These are phyloP conservation scores for Haplosporangium gracile DNA, from an alignment of 192 early-diverging fungal species.

Conservation along the genomic window DNA sequence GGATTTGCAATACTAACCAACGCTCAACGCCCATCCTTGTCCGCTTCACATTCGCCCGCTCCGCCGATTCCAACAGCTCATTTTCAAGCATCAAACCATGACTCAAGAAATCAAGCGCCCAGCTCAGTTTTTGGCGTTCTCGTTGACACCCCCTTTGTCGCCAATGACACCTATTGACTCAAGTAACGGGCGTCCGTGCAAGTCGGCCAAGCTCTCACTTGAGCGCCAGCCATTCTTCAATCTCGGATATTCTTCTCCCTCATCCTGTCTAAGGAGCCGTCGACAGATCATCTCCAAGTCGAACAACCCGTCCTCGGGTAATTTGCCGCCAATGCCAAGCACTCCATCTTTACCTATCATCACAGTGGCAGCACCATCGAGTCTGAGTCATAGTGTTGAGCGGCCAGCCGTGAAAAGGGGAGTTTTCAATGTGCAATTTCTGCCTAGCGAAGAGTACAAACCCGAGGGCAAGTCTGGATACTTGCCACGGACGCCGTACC, in stretches of 20 bases:
- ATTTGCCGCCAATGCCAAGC: not conserved
- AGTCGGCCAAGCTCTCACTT: slow-evolving; percentile 4
- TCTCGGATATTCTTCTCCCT: slow-evolving; percentile 5
- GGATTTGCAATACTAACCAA: too few species aligned
- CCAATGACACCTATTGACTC: not conserved
- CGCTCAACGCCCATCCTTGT: too few species aligned
- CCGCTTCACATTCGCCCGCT: not conserved
- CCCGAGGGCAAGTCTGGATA: slow-evolving; percentile 9
- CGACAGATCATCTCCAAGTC: not conserved
- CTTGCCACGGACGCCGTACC: slow-evolving; percentile 41
- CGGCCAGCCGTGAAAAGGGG: not conserved
- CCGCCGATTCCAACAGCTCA: not conserved
- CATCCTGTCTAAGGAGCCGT: not conserved
- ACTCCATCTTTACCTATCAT: not conserved
- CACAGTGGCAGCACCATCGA: not conserved
- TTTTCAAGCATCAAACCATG: not conserved
- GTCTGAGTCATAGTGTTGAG: not conserved
- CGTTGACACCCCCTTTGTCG: not conserved
- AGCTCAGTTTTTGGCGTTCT: not conserved
- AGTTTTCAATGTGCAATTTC: slow-evolving; percentile 10
- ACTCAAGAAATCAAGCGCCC: not conserved
- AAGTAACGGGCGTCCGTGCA: not conserved
- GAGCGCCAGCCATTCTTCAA: not conserved
- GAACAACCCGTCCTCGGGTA: too few species aligned
- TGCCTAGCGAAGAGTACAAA: slow-evolving; percentile 14